Percentiles rank a stretch among this genome's conserved stretches.
phyloP scores from a whole-genome alignment of 257 asterid species.

The Lycium ferocissimum region DNA sequence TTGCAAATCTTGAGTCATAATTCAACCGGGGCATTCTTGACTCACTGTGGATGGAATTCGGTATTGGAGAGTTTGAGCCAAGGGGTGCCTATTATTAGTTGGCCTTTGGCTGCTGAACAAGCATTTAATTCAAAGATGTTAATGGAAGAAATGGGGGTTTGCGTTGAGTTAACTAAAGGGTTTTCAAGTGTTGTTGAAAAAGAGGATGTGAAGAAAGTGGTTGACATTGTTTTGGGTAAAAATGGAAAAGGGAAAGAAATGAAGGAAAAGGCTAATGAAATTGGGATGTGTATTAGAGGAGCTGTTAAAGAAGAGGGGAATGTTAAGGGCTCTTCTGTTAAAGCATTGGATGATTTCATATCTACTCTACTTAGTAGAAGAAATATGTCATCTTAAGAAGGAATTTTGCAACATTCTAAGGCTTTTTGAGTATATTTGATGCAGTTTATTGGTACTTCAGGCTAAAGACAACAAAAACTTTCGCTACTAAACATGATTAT shows the following conservation, averaged over 20 bases:
- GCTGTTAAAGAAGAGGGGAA: slow-evolving; percentile 55
- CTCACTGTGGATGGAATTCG: slow-evolving; percentile 98
- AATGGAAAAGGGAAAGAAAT: slow-evolving; percentile 63
- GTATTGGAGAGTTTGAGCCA: slow-evolving; percentile 82
- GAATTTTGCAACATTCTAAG: background rate
- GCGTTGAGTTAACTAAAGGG: slow-evolving; percentile 68
- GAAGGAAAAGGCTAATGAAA: slow-evolving; percentile 62
- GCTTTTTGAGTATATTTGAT: background rate
- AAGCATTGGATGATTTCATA: slow-evolving; percentile 65
- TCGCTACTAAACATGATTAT: background rate
- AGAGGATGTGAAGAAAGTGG: slow-evolving; percentile 70
- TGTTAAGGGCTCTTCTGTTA: slow-evolving; percentile 55
- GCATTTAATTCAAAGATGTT: slow-evolving; percentile 84
- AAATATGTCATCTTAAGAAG: slow-evolving; percentile 21
- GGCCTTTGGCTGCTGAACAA: slow-evolving; percentile 97
- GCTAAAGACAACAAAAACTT: background rate
- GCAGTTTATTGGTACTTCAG: background rate
- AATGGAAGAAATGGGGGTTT: slow-evolving; percentile 80
- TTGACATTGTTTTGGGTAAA: slow-evolving; percentile 55
- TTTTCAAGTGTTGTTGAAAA: slow-evolving; percentile 42
- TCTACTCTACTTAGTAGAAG: slow-evolving; percentile 44
- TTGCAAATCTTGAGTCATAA: slow-evolving; percentile 78
- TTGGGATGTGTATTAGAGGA: slow-evolving; percentile 60
- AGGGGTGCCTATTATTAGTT: slow-evolving; percentile 89
- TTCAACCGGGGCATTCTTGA: slow-evolving; percentile 73